Evolutionary conservation across 2,329 filamentous ascomycete genomes (phyloP).

Genomic region (Venturia pyrina): DNA sequence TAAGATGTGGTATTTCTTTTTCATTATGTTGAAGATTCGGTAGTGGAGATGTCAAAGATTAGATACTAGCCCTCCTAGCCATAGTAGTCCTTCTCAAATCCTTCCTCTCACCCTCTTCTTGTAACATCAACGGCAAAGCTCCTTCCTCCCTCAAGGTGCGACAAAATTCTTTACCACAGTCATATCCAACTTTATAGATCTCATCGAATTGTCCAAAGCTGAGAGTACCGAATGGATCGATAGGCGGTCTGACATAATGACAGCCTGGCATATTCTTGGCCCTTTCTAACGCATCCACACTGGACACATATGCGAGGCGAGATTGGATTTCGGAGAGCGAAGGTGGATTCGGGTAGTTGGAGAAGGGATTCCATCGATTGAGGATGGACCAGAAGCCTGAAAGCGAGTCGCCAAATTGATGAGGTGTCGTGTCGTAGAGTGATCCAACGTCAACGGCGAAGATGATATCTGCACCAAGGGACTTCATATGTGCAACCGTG

Average conservation of each 20-base stretch:
- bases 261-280: slow-evolving; percentile 88
- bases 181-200: slow-evolving; percentile 82
- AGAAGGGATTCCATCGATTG: slow-evolving; percentile 97
- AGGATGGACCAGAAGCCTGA: slow-evolving; percentile 91
- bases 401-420: slow-evolving; percentile 85
- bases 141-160: slow-evolving; percentile 69
- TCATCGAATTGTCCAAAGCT: slow-evolving; percentile 98
- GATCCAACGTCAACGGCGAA: slow-evolving; percentile 94
- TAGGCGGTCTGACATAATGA: slow-evolving; percentile 90
- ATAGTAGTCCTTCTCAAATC: slow-evolving; percentile 43
- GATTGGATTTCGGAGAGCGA: slow-evolving; percentile 95
- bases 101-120: slow-evolving; percentile 35
- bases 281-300: slow-evolving; percentile 84
- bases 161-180: slow-evolving; percentile 73
- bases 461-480: slow-evolving; percentile 82
- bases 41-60: neutral
- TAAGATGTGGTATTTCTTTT: no score
- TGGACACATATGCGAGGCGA: slow-evolving; percentile 86
- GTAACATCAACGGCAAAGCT: slow-evolving; percentile 49
- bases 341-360: slow-evolving; percentile 77
- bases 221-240: slow-evolving; percentile 85
- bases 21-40: no score
- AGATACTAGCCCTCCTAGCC: slow-evolving; percentile 38
- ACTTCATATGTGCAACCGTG: slow-evolving; percentile 95
- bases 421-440: slow-evolving; percentile 83